Conservation (phyloP, 2,329 filamentous ascomycete genomes). For the Phialophora expanda region DNA sequence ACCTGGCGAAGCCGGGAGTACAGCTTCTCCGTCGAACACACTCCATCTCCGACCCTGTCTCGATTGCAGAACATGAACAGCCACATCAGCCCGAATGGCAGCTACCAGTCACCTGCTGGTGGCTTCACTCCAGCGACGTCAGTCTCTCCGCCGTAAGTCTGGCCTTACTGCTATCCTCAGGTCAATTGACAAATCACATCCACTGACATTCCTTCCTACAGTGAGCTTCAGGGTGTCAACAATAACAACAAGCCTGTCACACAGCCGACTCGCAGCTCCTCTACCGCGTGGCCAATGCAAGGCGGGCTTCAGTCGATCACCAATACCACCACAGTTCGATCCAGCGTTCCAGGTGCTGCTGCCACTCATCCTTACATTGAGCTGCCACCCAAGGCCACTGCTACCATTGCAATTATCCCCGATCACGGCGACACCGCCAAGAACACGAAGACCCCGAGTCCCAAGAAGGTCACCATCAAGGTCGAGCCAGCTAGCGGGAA, state of each 20-base stretch:
- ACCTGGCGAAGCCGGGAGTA: constrained; percentile 97
- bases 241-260: constrained; percentile 43
- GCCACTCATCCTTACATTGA: constrained; percentile 40
- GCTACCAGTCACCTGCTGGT: constrained; percentile 51
- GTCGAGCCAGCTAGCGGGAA: constrained; percentile 48
- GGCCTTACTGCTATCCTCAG: constrained; percentile 16
- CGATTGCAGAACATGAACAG: constrained; percentile 49
- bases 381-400: constrained; percentile 46
- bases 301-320: constrained; percentile 47
- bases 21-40: constrained; percentile 62
- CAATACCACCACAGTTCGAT: constrained; percentile 44
- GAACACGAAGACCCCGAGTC: constrained; percentile 48
- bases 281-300: constrained; percentile 47
- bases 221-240: constrained; percentile 49
- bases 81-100: constrained; percentile 51
- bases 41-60: constrained; percentile 52
- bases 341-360: constrained; percentile 38
- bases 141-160: constrained; percentile 55
- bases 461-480: constrained; percentile 48
- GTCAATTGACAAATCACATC: neutral
- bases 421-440: constrained; percentile 40
- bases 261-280: constrained; percentile 40
- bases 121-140: constrained; percentile 56
- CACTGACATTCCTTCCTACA: constrained; percentile 42
- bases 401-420: constrained; percentile 41